phyloP scores from a whole-genome alignment of 176 grass and related monocot genomes.

The Areca catechu region DNA sequence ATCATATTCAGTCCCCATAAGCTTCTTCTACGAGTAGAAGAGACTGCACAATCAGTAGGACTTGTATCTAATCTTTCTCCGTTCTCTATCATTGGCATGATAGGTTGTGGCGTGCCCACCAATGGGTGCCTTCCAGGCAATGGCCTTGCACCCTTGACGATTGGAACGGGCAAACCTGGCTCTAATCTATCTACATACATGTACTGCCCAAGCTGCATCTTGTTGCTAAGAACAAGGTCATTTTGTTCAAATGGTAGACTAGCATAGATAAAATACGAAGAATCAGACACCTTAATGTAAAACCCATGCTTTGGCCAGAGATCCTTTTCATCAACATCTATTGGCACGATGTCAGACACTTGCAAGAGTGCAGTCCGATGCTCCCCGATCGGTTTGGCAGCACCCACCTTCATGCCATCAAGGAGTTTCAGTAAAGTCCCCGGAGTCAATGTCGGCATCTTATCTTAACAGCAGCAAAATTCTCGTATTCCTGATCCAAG shows the following conservation, averaged over 20 bases:
- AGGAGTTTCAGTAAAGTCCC: constrained; percentile 68
- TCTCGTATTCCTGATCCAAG: too few relatives aligned
- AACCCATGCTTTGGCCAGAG: too few relatives aligned
- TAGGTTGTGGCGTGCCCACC: constrained; percentile 49
- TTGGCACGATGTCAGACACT: constrained; percentile 86
- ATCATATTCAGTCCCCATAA: constrained; percentile 43
- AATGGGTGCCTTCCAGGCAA: constrained; percentile 57
- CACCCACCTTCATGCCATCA: constrained; percentile 50
- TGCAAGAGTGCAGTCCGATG: constrained; percentile 66
- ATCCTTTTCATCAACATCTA: constrained; percentile 77
- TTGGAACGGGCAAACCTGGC: constrained; percentile 50
- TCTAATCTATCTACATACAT: constrained; percentile 68
- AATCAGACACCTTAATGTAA: too few relatives aligned
- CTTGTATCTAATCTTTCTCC: not conserved
- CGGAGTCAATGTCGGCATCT: constrained; percentile 57
- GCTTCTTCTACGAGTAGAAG: constrained; percentile 21
- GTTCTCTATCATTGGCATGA: constrained; percentile 9
- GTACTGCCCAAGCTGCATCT: constrained; percentile 80
- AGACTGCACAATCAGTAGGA: too few relatives aligned
- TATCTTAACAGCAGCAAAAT: too few relatives aligned
- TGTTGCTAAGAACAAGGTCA: constrained; percentile 79
- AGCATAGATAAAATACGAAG: constrained; percentile 66
- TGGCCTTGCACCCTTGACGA: constrained; percentile 48
- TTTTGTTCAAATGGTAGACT: constrained; percentile 53
- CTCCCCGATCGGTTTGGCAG: constrained; percentile 40